phyloP scores from a whole-genome alignment of 169 alveolate species.

The Plasmodium cynomolgi region DNA sequence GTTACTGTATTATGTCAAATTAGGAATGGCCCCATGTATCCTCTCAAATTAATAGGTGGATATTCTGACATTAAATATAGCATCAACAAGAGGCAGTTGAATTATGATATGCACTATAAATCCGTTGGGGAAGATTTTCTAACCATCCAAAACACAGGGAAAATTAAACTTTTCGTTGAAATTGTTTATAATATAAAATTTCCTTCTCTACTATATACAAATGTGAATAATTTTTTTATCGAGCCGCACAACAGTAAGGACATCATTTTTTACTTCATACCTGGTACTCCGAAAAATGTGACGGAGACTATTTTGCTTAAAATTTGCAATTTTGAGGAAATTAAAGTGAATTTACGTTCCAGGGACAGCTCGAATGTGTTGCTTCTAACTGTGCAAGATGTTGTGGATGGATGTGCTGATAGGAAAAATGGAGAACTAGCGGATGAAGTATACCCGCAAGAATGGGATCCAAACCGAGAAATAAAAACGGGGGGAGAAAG shows the following conservation, averaged over 20 bases:
- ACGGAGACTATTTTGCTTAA: constrained; percentile 31
- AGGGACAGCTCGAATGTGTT: constrained; percentile 5
- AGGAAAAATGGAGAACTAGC: not conserved
- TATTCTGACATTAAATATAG: constrained; percentile 62
- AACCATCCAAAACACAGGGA: constrained; percentile 64
- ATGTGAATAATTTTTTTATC: constrained; percentile 62
- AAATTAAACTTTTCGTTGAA: constrained; percentile 56
- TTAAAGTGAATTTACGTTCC: constrained; percentile 31
- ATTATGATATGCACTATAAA: constrained; percentile 43
- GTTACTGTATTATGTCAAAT: constrained; percentile 48
- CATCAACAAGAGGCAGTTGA: constrained; percentile 31
- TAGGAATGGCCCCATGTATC: constrained; percentile 57
- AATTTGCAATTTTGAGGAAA: constrained; percentile 72
- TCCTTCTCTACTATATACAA: constrained; percentile 60
- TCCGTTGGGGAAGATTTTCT: constrained; percentile 51
- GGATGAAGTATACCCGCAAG: not conserved
- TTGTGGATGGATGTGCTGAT: not conserved
- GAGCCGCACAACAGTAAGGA: constrained; percentile 67
- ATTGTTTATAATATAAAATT: constrained; percentile 46
- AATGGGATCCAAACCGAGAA: not conserved
- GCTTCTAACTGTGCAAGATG: constrained; percentile 9
- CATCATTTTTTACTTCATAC: constrained; percentile 54
- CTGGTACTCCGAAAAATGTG: constrained; percentile 42
- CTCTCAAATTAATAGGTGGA: constrained; percentile 53
- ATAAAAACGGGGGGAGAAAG: not conserved